Percentiles rank a stretch among this genome's conserved stretches.
These are phyloP conservation scores for Orychophragmus violaceus DNA, from an alignment of 345 rosid genomes.

Conservation along the genomic window DNA sequence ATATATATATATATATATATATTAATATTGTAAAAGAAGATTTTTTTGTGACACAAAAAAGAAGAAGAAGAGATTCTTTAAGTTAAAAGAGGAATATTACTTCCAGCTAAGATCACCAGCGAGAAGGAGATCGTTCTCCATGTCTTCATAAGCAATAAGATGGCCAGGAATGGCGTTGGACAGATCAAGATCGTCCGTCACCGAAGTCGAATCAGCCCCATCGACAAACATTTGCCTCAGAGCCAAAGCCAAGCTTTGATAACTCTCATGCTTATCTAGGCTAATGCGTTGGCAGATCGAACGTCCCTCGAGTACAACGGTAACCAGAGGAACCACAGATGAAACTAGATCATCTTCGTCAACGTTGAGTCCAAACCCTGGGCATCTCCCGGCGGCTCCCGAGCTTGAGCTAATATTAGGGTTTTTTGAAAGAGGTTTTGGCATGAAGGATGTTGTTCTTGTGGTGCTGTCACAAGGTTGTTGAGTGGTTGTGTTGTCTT, in stretches of 20 bases:
- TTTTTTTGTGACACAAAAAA: no score
- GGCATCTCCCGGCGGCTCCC: conserved; percentile 20
- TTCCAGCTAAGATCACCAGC: conserved; percentile 93
- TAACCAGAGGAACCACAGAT: conserved; percentile 65
- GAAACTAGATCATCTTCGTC: conserved; percentile 70
- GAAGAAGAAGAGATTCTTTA: neutral
- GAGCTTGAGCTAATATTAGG: conserved; percentile 15
- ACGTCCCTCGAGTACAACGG: conserved; percentile 84
- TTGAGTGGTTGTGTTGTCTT: conserved; percentile 13
- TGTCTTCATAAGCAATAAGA: conserved; percentile 79
- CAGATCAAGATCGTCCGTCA: conserved; percentile 42
- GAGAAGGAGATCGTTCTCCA: conserved; percentile 88
- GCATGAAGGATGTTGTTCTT: conserved; percentile 16
- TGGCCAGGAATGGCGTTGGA: conserved; percentile 84
- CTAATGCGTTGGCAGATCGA: conserved; percentile 83
- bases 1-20: no score
- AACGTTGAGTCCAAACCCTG: conserved; percentile 36
- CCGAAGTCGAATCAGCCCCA: conserved; percentile 21
- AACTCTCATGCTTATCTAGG: conserved; percentile 71
- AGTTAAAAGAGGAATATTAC: conserved; percentile 35
- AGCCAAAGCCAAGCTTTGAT: conserved; percentile 73
- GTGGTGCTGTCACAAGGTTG: neutral
- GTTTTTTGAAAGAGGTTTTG: conserved; percentile 28
- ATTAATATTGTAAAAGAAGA: neutral
- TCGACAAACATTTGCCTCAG: conserved; percentile 80